Conservation (phyloP, 371 early-diverging fungal genomes). For the Circinella minor region DNA sequence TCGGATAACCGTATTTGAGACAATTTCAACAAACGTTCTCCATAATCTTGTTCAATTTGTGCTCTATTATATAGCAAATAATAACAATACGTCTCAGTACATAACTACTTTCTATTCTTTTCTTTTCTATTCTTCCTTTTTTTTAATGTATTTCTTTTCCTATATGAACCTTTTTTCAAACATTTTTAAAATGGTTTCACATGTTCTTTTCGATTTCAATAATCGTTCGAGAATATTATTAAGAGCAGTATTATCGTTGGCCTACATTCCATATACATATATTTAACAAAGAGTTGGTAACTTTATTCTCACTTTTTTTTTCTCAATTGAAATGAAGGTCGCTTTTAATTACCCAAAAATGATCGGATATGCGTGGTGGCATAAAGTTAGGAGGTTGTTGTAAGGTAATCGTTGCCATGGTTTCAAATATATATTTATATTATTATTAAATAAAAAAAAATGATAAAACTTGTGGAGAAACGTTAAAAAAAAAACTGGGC, state of each 20-base stretch:
- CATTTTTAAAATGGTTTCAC: constrained; percentile 14
- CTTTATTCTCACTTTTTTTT: neutral
- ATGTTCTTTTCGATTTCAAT: constrained; percentile 11
- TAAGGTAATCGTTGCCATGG: neutral
- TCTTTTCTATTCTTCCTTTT: no score
- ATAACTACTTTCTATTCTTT: no score
- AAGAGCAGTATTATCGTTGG: constrained; percentile 13
- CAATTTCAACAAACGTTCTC: constrained; percentile 26
- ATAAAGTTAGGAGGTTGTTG: neutral
- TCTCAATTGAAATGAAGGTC: neutral
- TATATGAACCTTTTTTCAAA: constrained; percentile 15
- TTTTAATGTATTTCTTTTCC: neutral
- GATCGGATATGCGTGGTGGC: constrained; percentile 8
- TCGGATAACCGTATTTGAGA: constrained; percentile 27
- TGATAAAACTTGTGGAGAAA: no score
- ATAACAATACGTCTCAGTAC: neutral
- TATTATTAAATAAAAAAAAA: no score
- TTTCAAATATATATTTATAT: neutral
- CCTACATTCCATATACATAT: neutral
- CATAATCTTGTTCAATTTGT: constrained; percentile 33
- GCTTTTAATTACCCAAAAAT: constrained; percentile 6
- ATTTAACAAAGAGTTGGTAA: neutral
- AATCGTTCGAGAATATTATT: constrained; percentile 14
- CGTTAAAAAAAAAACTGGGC: no score
- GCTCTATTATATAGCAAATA: constrained; percentile 14